Evolutionary conservation across 164 flowering plant species (phyloP).

Genomic region (Tinospora cordifolia): DNA sequence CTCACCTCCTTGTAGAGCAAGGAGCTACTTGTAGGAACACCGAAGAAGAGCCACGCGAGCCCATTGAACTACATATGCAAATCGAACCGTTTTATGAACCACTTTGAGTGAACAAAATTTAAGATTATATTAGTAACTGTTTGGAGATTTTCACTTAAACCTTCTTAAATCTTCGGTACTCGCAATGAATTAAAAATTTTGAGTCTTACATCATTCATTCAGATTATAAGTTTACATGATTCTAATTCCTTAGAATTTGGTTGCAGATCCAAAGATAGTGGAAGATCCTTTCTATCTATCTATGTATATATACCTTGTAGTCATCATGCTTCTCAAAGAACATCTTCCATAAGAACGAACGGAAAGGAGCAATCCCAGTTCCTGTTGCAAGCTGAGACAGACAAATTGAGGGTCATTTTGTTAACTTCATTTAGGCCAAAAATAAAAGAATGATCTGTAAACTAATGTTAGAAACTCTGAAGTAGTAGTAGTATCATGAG

Average conservation of each 20-base stretch:
- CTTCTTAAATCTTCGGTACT: too few relatives aligned
- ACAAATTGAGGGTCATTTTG: background rate
- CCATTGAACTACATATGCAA: conserved; percentile 71
- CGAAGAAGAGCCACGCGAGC: conserved; percentile 98
- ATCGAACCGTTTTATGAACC: too few relatives aligned
- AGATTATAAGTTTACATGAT: background rate
- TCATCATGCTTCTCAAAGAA: conserved; percentile 94
- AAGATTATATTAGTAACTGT: too few relatives aligned
- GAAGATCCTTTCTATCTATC: too few relatives aligned
- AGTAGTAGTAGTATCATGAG: background rate
- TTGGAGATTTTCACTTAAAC: too few relatives aligned
- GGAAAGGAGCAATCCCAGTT: conserved; percentile 97
- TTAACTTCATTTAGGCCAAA: background rate
- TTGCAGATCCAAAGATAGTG: background rate
- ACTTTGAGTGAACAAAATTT: too few relatives aligned
- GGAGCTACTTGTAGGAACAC: conserved; percentile 95
- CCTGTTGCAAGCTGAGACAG: conserved; percentile 83
- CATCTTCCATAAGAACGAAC: conserved; percentile 95
- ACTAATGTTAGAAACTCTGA: background rate
- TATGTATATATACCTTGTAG: conserved; percentile 55
- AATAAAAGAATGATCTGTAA: conserved; percentile 1
- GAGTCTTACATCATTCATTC: too few relatives aligned
- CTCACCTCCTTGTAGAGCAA: conserved; percentile 89
- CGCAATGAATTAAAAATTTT: too few relatives aligned
- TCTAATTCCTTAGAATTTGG: background rate